These are phyloP conservation scores for Sporobolomyces pararoseus DNA, from an alignment of 768 basidiomycete genomes.

Conservation along the genomic window DNA sequence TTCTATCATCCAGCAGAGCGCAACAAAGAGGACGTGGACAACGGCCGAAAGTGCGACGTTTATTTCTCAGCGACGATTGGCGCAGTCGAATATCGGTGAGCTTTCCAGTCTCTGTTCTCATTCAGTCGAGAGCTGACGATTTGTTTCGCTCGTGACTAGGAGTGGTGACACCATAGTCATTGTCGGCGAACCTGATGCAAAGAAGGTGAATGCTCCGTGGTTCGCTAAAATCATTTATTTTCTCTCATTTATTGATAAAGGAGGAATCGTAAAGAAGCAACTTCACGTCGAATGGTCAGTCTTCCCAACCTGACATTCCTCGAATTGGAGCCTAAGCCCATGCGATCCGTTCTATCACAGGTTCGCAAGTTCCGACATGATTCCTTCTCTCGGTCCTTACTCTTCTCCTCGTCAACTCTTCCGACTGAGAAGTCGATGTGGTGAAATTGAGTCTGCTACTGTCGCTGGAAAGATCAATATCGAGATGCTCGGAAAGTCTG, in stretches of 20 bases:
- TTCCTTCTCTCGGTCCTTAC: not conserved
- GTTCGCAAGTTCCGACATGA: not conserved
- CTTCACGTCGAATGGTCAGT: not conserved
- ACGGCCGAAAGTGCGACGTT: not conserved
- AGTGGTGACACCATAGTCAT: not conserved
- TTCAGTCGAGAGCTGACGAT: not conserved
- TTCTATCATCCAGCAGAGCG: not conserved
- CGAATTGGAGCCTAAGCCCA: too few relatives aligned
- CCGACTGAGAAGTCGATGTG: not conserved
- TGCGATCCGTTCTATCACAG: too few relatives aligned
- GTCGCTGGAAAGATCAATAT: not conserved
- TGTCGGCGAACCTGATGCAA: too few relatives aligned
- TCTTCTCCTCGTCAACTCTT: not conserved
- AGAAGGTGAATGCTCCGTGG: not conserved
- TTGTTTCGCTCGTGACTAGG: not conserved
- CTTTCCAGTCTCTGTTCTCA: too few relatives aligned
- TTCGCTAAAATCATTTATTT: conserved; percentile 1
- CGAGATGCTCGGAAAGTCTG: not conserved
- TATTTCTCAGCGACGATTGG: not conserved
- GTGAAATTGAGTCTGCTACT: not conserved
- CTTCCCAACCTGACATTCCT: too few relatives aligned
- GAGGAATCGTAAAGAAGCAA: not conserved
- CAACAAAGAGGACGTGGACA: not conserved
- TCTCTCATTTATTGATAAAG: not conserved
- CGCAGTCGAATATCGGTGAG: not conserved